Conservation (phyloP, 2,329 filamentous ascomycete genomes). For the Colletotrichum cuscutae region DNA sequence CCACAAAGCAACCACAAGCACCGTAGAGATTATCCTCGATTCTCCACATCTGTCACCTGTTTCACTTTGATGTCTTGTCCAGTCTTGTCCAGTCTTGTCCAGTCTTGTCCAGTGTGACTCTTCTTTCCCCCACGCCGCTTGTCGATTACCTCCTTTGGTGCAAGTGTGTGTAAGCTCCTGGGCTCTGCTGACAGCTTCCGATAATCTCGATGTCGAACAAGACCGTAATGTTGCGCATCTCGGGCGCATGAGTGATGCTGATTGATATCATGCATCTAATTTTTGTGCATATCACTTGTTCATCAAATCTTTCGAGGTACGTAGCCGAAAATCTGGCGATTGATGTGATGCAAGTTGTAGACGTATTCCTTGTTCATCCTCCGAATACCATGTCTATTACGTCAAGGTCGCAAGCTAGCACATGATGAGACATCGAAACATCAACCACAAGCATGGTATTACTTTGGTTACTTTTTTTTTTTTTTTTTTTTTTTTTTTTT, state of each 20-base stretch:
- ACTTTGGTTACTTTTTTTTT: not conserved
- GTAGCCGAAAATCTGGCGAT: not conserved
- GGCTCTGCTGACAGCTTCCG: not conserved
- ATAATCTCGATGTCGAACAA: constrained; percentile 1
- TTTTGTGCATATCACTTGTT: not conserved
- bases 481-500: no score
- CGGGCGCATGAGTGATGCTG: constrained; percentile 16
- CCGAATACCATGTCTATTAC: not conserved
- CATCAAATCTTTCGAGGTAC: not conserved
- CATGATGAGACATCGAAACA: not conserved
- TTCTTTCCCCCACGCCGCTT: not conserved
- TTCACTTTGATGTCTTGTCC: constrained; percentile 16
- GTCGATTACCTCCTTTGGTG: constrained; percentile 4
- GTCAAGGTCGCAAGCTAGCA: constrained; percentile 17
- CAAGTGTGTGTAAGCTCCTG: no score
- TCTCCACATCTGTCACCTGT: constrained; percentile 33
- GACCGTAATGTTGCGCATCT: constrained; percentile 5
- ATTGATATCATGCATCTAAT: constrained; percentile 13
- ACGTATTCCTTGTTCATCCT: not conserved
- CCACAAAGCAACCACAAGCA: constrained; percentile 8
- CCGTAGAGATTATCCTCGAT: constrained; percentile 17
- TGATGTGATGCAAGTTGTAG: not conserved
- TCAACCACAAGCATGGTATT: no score
- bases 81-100: not conserved
- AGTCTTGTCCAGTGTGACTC: constrained; percentile 3